Evolutionary conservation across 2,329 filamentous ascomycete species (phyloP).

Genomic region (Phoma sp.): DNA sequence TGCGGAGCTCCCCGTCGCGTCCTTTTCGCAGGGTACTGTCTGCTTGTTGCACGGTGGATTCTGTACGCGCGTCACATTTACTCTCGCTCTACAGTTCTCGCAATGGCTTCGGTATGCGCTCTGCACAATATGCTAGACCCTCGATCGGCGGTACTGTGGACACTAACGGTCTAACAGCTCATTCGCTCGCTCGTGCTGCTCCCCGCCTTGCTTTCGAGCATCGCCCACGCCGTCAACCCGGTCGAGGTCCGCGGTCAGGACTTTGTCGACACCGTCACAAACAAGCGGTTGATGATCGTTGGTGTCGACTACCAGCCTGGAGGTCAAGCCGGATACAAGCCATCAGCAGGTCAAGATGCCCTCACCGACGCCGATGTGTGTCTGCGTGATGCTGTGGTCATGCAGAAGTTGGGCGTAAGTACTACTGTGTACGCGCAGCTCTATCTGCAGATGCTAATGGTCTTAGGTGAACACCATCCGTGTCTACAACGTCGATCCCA

Average conservation of each 20-base stretch:
- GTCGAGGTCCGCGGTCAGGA: slow-evolving; percentile 65
- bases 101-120: slow-evolving; percentile 19
- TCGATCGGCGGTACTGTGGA: slow-evolving; percentile 7
- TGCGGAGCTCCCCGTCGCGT: slow-evolving; percentile 8
- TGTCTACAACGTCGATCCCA: slow-evolving; percentile 68
- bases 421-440: background rate
- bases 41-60: slow-evolving; percentile 1
- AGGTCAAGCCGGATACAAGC: slow-evolving; percentile 64
- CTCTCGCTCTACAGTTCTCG: slow-evolving; percentile 3
- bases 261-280: slow-evolving; percentile 65
- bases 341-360: slow-evolving; percentile 58
- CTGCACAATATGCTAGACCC: slow-evolving; percentile 8
- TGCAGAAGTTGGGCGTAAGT: slow-evolving; percentile 64
- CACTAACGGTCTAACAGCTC: slow-evolving; percentile 30
- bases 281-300: slow-evolving; percentile 66
- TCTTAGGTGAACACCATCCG: slow-evolving; percentile 65
- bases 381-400: slow-evolving; percentile 67
- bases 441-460: background rate
- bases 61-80: slow-evolving; percentile 9
- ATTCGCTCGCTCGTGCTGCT: slow-evolving; percentile 36
- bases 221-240: slow-evolving; percentile 61
- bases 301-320: slow-evolving; percentile 69
- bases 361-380: slow-evolving; percentile 64
- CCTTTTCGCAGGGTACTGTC: slow-evolving; percentile 3
- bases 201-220: slow-evolving; percentile 46